A percentile compares a stretch with the other conserved stretches of the same genome.
These are phyloP conservation scores for Rhizopus microsporus DNA, from an alignment of 371 early-diverging fungal species.

Conservation along the genomic window DNA sequence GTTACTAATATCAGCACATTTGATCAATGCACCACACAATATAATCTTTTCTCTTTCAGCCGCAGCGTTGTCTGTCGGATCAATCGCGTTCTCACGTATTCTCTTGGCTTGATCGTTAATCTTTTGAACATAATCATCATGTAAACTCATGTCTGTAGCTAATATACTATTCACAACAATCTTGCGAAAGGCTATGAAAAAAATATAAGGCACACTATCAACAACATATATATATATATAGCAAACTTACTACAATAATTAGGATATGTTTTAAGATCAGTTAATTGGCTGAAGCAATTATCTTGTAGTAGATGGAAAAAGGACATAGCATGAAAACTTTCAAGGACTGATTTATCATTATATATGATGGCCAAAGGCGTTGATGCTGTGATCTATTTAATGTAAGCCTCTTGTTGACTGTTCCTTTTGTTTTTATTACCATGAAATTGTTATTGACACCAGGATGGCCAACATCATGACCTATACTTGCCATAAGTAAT, in stretches of 20 bases:
- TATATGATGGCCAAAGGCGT: constrained; percentile 88
- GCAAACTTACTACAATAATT: constrained; percentile 34
- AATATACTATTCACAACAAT: constrained; percentile 73
- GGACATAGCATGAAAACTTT: constrained; percentile 90
- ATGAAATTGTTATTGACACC: constrained; percentile 84
- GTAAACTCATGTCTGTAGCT: constrained; percentile 86
- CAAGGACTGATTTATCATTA: constrained; percentile 91
- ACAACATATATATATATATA: constrained; percentile 1
- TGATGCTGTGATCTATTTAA: constrained; percentile 60
- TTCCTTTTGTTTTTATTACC: constrained; percentile 31
- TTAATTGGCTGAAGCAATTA: constrained; percentile 58
- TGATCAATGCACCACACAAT: constrained; percentile 74
- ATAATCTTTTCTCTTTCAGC: constrained; percentile 39
- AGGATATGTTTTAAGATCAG: constrained; percentile 35
- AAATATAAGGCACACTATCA: background rate
- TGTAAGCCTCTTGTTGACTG: background rate
- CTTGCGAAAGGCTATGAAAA: constrained; percentile 62
- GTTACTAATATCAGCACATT: constrained; percentile 88
- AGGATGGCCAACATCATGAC: constrained; percentile 88
- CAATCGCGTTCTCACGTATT: constrained; percentile 26
- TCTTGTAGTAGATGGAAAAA: constrained; percentile 79
- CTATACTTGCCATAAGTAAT: constrained; percentile 74
- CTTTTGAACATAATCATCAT: constrained; percentile 75
- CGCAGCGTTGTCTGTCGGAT: constrained; percentile 20
- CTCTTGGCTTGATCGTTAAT: constrained; percentile 62